Evolutionary conservation across 2,329 filamentous ascomycete species (phyloP).

Genomic region (Aaosphaeria pasadenensis): DNA sequence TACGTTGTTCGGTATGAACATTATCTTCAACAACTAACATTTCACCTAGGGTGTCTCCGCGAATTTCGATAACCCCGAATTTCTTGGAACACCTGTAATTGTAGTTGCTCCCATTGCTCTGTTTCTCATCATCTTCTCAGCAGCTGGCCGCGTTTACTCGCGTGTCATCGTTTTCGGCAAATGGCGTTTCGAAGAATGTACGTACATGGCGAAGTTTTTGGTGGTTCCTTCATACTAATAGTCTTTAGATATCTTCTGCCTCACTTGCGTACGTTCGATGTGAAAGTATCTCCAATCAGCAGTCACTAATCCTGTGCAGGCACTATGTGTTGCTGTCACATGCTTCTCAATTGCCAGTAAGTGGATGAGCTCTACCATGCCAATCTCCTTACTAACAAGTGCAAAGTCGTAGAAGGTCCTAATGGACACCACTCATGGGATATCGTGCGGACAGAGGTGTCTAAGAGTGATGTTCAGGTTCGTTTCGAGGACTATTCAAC

Average conservation of each 20-base stretch:
- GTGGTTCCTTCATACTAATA: neutral
- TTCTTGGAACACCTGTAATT: conserved; percentile 14
- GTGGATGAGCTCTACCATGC: neutral
- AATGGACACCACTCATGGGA: conserved; percentile 19
- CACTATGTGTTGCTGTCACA: conserved; percentile 12
- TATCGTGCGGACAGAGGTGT: conserved; percentile 2
- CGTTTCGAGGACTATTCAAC: neutral
- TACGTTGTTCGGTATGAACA: conserved; percentile 1
- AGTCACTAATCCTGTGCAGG: neutral
- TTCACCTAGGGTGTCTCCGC: conserved; percentile 9
- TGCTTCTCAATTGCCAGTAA: conserved; percentile 3
- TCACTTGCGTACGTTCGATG: neutral
- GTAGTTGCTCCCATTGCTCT: conserved; percentile 11
- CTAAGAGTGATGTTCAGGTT: conserved; percentile 6
- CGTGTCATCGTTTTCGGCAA: conserved; percentile 7
- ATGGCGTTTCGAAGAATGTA: conserved; percentile 18
- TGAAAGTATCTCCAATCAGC: too few relatives aligned
- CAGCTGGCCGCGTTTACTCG: conserved; percentile 10
- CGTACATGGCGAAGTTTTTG: conserved; percentile 1
- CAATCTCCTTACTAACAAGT: neutral
- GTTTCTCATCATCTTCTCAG: conserved; percentile 11
- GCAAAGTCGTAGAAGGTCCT: conserved; percentile 1
- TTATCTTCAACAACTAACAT: neutral
- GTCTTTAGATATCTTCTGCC: conserved; percentile 3
- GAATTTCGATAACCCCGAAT: conserved; percentile 12